These are phyloP conservation scores for Micractinium conductrix DNA, from an alignment of 139 green algal species.

Conservation along the genomic window DNA sequence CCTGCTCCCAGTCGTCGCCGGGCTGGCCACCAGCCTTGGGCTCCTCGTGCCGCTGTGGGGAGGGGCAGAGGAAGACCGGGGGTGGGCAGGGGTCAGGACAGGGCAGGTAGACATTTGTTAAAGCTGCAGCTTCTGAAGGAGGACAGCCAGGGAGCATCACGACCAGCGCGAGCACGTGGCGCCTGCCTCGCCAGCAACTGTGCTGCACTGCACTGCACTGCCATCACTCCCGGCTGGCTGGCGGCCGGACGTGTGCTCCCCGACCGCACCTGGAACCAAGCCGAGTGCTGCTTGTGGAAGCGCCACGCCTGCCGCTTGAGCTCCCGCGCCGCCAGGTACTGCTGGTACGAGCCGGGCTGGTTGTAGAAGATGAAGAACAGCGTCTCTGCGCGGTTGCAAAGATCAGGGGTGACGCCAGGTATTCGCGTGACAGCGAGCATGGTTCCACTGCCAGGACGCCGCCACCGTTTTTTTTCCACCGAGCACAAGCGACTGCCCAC, in stretches of 20 bases:
- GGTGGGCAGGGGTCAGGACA: background rate
- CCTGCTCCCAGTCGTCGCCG: constrained; percentile 90
- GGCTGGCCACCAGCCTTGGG: constrained; percentile 77
- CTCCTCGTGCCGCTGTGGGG: constrained; percentile 88
- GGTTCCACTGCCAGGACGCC: no score
- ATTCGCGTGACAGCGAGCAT: no score
- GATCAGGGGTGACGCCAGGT: no score
- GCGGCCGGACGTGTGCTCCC: no score
- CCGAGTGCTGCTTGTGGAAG: constrained; percentile 94
- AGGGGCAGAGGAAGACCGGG: background rate
- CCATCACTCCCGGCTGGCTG: no score
- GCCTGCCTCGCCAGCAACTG: background rate
- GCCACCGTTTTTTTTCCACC: no score
- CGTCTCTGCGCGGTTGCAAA: no score
- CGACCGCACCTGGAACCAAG: constrained; percentile 80
- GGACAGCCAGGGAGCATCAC: no score
- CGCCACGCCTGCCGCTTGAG: constrained; percentile 95
- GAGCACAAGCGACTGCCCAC: no score
- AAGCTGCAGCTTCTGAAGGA: no score
- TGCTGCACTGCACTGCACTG: background rate
- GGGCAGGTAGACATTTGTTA: background rate
- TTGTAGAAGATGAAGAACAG: constrained; percentile 99
- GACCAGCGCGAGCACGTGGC: no score
- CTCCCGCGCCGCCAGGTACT: constrained; percentile 93
- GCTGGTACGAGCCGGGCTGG: constrained; percentile 87